Evolutionary conservation across 2,329 filamentous ascomycete species (phyloP), one percentile per base, ranked within the genome.

Genomic region (Colletotrichum gloeosporioides): DNA sequence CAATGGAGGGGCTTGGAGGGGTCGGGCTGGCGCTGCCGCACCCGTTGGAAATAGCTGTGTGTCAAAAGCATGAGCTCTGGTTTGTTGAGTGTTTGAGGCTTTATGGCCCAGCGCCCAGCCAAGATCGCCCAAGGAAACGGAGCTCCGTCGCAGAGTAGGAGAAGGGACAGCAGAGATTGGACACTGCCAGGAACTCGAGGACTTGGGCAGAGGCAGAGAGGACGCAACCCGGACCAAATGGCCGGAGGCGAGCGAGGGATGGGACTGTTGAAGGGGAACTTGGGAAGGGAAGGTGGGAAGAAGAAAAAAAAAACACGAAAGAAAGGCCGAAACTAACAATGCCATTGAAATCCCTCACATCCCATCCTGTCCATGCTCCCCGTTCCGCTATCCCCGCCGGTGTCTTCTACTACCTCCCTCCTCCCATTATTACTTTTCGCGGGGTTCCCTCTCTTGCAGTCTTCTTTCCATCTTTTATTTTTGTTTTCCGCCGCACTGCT

Each of bases 51-150:
- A 39, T 61, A 53, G 57, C 55, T 64, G 73, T 75, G 67, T 75
- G 57, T 59, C 32, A 36, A 32, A 44, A 64, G 57, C 73, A 73
- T 69, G 75, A 61, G 32, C 34, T 75, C 55, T 71, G 59, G 63
- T 75, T 77, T 77, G 75, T 77, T 77, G 75, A 77, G 75, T 71
- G 71, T 70, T 71, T 71, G 59, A 74, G 71, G 59, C 71, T 69
- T 70, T 74, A 36, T 53, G 31, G 67, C 68, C 68, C 49, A 75
- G 59, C 29, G 59, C 32, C 27, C 59, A 62, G 59, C 31, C 59
- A 32, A 31, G 27, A 31, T 32, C 31, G 69, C 55, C 70, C 49
- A 71, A 32, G n/a, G 44, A 59, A 71, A 62, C 68, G 57, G 55
- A 71, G 68, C 68, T 63, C 36, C 68, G 34, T 49, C 18, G 9